Percentiles rank a stretch among this genome's conserved stretches.
These are phyloP conservation scores for Starmera caribaea DNA, from an alignment of 805 yeast genomes.

Conservation along the genomic window DNA sequence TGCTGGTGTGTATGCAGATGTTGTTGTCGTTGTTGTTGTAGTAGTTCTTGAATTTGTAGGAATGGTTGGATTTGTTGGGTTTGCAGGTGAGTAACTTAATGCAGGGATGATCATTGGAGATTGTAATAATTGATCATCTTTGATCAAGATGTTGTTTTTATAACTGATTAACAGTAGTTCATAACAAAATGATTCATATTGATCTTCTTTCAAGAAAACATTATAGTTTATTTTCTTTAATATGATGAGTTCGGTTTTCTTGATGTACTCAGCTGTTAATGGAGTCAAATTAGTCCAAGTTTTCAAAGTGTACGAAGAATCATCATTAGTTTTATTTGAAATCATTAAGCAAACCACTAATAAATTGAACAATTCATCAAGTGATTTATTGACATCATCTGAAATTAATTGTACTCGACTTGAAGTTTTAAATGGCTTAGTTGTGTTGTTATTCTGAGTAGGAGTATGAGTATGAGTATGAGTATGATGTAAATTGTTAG, in stretches of 20 bases:
- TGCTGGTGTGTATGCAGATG: not conserved
- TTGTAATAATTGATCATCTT: not conserved
- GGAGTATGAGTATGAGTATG: no score
- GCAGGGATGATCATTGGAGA: not conserved
- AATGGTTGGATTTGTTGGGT: not conserved
- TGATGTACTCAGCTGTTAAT: constrained; percentile 6
- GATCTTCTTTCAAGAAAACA: constrained; percentile 9
- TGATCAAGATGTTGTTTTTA: not conserved
- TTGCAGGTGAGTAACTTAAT: not conserved
- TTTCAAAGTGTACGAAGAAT: constrained; percentile 39
- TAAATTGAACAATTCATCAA: constrained; percentile 8
- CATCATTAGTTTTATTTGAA: constrained; percentile 38
- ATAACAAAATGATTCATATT: constrained; percentile 1
- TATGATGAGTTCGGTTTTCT: constrained; percentile 10
- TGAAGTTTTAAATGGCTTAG: not conserved
- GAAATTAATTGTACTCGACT: constrained; percentile 8
- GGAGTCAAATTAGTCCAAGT: constrained; percentile 32
- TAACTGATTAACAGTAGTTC: no score
- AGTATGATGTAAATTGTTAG: not conserved
- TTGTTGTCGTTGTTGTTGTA: not conserved
- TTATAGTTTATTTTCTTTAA: constrained; percentile 15
- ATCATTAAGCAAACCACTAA: constrained; percentile 23
- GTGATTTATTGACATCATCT: constrained; percentile 1
- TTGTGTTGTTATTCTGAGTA: not conserved
- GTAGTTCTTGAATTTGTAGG: not conserved